Base-by-base conservation (phyloP, 345 rosid genomes). In the Aethionema arabicum region DNA sequence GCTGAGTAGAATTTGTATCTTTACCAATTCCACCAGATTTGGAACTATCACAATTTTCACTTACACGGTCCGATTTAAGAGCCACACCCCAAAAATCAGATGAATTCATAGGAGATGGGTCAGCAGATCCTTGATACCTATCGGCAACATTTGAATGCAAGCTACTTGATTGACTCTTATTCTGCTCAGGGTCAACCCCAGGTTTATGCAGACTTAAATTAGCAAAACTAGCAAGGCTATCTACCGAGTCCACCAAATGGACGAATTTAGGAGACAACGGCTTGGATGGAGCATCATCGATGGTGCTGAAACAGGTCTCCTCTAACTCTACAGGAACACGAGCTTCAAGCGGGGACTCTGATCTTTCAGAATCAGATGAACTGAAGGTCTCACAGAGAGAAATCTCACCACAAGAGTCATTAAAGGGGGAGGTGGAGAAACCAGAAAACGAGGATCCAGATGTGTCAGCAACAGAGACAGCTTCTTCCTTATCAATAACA, bases 381-480 rank as follows among this genome's bases (percentile, higher is more conserved):
- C 80, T 65, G 48, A 76, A 60, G 72, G 92, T 84, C 76, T 79
- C 91, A 52, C 83, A 67, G 50, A 74, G 67, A 46, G 91, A 93
- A 77, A 40, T 72, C 58, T 88, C 88, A 57, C 90, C 99, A 77
- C 90, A 80, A 33, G 86, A 85, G 56, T 81, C 87, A 64, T 76
- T 67, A 43, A 76, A 45, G 11, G 78, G 68, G 37, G 93, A 74
- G 73, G 82, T 51, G 39, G 93, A 82, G 72, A 86, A 88, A 60
- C 96, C 92, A 72, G 99, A 86, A 68, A 86, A 88, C 42, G 82
- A 72, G 53, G 85, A 55, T 67, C 80, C 78, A 30, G 82, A 72
- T 33, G 88, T 81, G 58, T 78, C 87, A 52, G 79, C 76, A 59
- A 66, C 57, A 74, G 79, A 76, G 67, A 44, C 76, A 57, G 65